Evolutionary conservation across 1,284 basidiomycete genomes (phyloP).

Genomic region (Austroboletus rostrupii): DNA sequence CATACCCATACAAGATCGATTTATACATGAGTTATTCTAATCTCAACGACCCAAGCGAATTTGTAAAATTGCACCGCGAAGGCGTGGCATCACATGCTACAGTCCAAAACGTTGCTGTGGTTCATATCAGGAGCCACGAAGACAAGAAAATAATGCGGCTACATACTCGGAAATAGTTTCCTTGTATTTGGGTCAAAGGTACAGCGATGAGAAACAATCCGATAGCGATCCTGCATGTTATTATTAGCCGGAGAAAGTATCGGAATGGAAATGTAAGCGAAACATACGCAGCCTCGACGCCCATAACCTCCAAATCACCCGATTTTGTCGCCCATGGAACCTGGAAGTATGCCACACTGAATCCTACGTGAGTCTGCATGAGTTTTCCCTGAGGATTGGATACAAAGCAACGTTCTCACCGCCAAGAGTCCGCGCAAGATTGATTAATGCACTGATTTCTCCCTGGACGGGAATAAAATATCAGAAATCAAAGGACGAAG

Average conservation of each 20-base stretch:
- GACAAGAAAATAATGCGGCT: not conserved
- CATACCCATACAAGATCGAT: not conserved
- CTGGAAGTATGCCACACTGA: slow-evolving; percentile 55
- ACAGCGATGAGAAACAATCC: slow-evolving; percentile 48
- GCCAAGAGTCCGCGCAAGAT: slow-evolving; percentile 47
- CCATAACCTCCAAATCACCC: slow-evolving; percentile 46
- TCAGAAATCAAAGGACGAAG: not conserved
- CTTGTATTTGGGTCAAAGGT: slow-evolving; percentile 43
- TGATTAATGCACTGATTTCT: slow-evolving; percentile 52
- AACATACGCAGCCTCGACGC: slow-evolving; percentile 45
- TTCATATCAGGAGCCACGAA: not conserved
- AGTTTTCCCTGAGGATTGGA: not conserved
- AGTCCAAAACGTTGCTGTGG: slow-evolving; percentile 18
- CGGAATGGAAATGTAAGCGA: not conserved
- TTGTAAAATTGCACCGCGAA: no score
- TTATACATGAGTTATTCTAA: not conserved
- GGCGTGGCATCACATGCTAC: slow-evolving; percentile 2
- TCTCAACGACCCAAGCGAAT: not conserved
- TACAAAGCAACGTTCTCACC: slow-evolving; percentile 20
- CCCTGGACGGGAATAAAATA: slow-evolving; percentile 29
- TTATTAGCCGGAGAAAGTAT: not conserved
- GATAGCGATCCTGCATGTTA: slow-evolving; percentile 34
- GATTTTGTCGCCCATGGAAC: slow-evolving; percentile 49
- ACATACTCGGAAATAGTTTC: slow-evolving; percentile 41
- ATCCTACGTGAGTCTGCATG: slow-evolving; percentile 25